phyloP scores from a whole-genome alignment of 208 protist species.

The Porcisia deanei region DNA sequence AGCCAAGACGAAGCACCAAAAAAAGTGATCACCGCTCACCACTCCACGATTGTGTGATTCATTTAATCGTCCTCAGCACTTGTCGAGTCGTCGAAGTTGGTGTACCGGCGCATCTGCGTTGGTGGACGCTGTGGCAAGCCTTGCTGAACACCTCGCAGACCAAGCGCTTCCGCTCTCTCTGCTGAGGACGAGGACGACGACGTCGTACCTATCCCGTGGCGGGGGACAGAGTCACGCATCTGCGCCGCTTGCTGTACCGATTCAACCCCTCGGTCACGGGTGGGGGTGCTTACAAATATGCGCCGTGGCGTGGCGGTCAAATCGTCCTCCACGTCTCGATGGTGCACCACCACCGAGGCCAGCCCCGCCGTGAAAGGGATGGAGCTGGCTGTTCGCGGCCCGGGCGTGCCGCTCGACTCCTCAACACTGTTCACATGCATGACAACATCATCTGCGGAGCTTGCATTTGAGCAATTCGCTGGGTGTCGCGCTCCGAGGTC shows the following conservation, averaged over 20 bases:
- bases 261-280: conserved; percentile 13
- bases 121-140: conserved; percentile 9
- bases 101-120: conserved; percentile 23
- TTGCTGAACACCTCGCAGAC: conserved; percentile 8
- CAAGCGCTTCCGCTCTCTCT: conserved; percentile 20
- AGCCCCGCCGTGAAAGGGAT: neutral
- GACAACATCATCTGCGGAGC: conserved; percentile 18
- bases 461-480: conserved; percentile 4
- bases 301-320: conserved; percentile 37
- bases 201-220: conserved; percentile 46
- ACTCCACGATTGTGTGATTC: neutral
- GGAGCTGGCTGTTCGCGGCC: neutral
- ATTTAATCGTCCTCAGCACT: conserved; percentile 21
- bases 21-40: neutral
- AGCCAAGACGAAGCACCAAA: too few relatives aligned
- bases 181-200: conserved; percentile 49
- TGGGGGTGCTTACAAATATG: conserved; percentile 32
- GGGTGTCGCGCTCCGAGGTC: neutral
- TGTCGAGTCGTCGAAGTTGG: conserved; percentile 42
- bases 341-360: conserved; percentile 13
- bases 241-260: conserved; percentile 24
- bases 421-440: conserved; percentile 17
- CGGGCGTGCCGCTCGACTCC: neutral
- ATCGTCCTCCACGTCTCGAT: conserved; percentile 8
- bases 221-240: conserved; percentile 30